Evolutionary conservation across 192 early-diverging fungal species (phyloP), one percentile per base, ranked within the genome.

Genomic region (Radiomyces spectabilis): DNA sequence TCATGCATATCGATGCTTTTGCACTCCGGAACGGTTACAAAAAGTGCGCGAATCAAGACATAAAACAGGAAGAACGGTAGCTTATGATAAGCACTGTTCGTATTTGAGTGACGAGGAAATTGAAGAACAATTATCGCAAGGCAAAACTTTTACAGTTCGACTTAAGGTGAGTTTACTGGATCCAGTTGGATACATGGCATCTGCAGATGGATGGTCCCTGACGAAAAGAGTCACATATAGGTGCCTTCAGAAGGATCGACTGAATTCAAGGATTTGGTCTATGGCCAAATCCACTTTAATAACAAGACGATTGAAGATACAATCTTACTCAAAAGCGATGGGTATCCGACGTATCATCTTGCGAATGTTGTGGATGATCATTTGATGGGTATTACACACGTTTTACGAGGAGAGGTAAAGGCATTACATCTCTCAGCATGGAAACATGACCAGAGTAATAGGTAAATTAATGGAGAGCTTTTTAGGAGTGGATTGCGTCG

Each of bases 331-430:
- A 97, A 97, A 59, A 89, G 88, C 55, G 92, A 95, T 60, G 94
- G 94, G 2, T 77, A 78, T 48, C 89, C 94, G 4, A 97, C 94
- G 0, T 97, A 97, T 61, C 94, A 97, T 55, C 73, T 97, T 32
- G 94, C 94, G 0, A 94, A 93, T 58, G 94, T 97, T 1, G 87
- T 95, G 1, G 94, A 97, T 61, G 94, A 97, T 59, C 82, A 89
- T 45, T 41, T 81, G 7, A 97, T 97, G 94, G 74, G 74, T 9
- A 88, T 97, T 40, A 91, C 92, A 1, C 92, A 95, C 63, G 92
- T 97, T 15, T 62, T 97, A 32, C 79, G 94, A 34, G 94, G 94
- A 34, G 91, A 95, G 59, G 75, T 79, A 56, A 44, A 6, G 8
- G n/a, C n/a, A n/a, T n/a, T n/a, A n/a, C n/a, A n/a, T n/a, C n/a